A percentile compares a stretch with the other conserved stretches of the same genome.
phyloP scores from a whole-genome alignment of 2,329 filamentous ascomycete genomes.

The Pochonia chlamydosporia region DNA sequence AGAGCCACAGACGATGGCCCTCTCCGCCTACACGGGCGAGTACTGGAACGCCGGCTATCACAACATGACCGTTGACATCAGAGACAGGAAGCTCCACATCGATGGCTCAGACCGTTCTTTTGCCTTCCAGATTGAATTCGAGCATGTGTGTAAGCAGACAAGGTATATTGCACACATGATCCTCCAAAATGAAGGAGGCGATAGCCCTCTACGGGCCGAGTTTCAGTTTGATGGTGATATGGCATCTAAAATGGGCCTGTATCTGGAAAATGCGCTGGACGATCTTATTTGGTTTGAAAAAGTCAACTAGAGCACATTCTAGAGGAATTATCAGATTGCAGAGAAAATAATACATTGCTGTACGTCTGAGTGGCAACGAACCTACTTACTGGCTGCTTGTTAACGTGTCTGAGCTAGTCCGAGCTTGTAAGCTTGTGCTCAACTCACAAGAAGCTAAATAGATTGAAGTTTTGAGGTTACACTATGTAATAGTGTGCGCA shows the following conservation, averaged over 20 bases:
- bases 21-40: constrained; percentile 9
- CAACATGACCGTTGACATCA: constrained; percentile 12
- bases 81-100: constrained; percentile 9
- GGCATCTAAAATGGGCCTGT: background rate
- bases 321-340: too few relatives aligned
- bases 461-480: too few relatives aligned
- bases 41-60: background rate
- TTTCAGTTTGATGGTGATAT: background rate
- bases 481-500: too few relatives aligned
- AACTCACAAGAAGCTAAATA: too few relatives aligned
- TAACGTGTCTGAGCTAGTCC: too few relatives aligned
- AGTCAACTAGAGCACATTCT: too few relatives aligned
- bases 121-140: constrained; percentile 13
- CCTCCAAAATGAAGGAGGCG: background rate
- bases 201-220: background rate
- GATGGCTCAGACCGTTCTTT: constrained; percentile 17
- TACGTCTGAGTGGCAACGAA: too few relatives aligned
- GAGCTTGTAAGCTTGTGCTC: too few relatives aligned
- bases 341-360: too few relatives aligned
- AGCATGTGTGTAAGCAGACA: background rate
- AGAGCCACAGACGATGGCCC: background rate
- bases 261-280: background rate
- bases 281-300: background rate
- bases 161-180: background rate
- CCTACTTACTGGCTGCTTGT: too few relatives aligned